A percentile compares a stretch with the other conserved stretches of the same genome.
Evolutionary conservation across 176 grass and related monocot genomes (phyloP).

Genomic region (Eremochloa ophiuroides): DNA sequence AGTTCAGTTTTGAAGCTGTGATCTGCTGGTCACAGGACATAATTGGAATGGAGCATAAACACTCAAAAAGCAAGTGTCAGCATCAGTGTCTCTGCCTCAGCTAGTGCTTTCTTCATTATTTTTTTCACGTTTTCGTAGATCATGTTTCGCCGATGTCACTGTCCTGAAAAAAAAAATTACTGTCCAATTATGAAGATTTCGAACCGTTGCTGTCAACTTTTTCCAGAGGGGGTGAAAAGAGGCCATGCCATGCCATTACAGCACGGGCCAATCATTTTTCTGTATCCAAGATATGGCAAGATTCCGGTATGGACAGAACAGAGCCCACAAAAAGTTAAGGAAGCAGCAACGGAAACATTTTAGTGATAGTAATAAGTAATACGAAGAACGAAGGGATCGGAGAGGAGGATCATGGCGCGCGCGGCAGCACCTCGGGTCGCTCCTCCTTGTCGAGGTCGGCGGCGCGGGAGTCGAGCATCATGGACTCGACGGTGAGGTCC

Average conservation of each 20-base stretch:
- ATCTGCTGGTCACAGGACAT: background rate
- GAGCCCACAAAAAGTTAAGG: background rate
- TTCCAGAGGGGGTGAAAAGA: background rate
- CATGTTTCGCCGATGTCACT: too few species aligned
- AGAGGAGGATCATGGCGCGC: background rate
- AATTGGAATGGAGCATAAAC: background rate
- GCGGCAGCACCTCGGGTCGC: slow-evolving; percentile 75
- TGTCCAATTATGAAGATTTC: background rate
- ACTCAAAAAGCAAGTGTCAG: slow-evolving; percentile 1
- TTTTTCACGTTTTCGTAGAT: background rate
- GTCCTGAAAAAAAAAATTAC: background rate
- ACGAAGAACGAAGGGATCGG: background rate
- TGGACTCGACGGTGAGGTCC: slow-evolving; percentile 90
- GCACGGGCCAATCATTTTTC: slow-evolving; percentile 12
- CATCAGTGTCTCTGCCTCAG: slow-evolving; percentile 16
- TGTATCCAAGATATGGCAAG: background rate
- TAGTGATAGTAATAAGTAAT: background rate
- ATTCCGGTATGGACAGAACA: background rate
- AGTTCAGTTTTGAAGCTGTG: background rate
- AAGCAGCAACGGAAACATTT: background rate
- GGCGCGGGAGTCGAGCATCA: slow-evolving; percentile 97
- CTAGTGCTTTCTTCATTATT: background rate
- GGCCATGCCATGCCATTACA: background rate
- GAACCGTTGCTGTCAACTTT: background rate
- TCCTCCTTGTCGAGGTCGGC: slow-evolving; percentile 94